Percentiles rank a stretch among this genome's conserved stretches.
phyloP scores from a whole-genome alignment of 2,329 filamentous ascomycete genomes.

The Colletotrichum sp. region DNA sequence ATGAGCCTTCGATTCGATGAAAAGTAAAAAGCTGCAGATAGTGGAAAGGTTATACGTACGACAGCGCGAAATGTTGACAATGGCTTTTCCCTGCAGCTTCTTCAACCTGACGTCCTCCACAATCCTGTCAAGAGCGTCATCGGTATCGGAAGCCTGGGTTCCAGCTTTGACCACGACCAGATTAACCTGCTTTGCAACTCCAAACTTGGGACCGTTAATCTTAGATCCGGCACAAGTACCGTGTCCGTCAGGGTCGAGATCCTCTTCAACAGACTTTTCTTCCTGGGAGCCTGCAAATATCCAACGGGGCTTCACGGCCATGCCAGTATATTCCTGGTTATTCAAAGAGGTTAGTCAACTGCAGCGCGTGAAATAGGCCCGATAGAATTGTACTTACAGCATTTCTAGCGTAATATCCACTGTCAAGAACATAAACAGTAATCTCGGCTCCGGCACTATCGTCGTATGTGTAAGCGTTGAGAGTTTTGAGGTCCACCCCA shows the following conservation, averaged over 20 bases:
- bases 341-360: background rate
- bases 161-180: background rate
- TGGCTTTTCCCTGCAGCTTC: background rate
- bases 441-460: background rate
- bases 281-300: background rate
- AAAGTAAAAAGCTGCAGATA: background rate
- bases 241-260: background rate
- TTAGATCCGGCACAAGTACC: background rate
- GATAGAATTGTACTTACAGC: background rate
- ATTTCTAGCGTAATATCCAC: background rate
- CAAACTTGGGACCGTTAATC: background rate
- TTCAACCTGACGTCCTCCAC: background rate
- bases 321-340: background rate
- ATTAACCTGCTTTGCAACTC: background rate
- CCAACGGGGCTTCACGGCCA: background rate
- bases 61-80: background rate
- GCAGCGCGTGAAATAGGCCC: background rate
- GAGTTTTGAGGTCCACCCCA: background rate
- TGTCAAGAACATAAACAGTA: background rate
- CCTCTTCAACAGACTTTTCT: background rate
- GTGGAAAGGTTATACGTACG: background rate
- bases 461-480: background rate
- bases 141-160: background rate
- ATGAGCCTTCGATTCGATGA: fast-evolving
- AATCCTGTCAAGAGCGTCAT: background rate